Evolutionary conservation across 2,329 filamentous ascomycete species (phyloP).

Genomic region (Chaetomium strumarium): DNA sequence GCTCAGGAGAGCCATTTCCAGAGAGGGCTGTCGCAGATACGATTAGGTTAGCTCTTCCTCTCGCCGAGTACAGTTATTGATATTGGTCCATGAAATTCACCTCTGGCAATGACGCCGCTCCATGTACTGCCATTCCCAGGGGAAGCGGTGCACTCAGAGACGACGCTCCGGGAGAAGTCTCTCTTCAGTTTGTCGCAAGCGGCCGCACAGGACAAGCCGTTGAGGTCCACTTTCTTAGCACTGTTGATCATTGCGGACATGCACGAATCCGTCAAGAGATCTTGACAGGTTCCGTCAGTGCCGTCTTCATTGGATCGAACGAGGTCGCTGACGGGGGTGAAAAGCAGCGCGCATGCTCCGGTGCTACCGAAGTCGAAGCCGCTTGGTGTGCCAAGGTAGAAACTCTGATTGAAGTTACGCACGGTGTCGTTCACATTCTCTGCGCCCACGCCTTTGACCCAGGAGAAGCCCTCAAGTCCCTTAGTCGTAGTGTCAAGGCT

Average conservation of each 20-base stretch:
- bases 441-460: constrained; percentile 4
- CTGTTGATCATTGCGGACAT: neutral
- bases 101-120: neutral
- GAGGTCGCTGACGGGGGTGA: constrained; percentile 2
- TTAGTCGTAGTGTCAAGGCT: neutral
- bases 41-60: no score
- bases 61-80: no score
- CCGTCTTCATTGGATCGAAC: constrained; percentile 4
- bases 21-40: neutral
- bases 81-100: neutral
- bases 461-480: neutral
- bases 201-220: neutral
- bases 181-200: constrained; percentile 9
- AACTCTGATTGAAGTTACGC: constrained; percentile 2
- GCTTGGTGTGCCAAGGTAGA: constrained; percentile 8
- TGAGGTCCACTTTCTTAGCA: constrained; percentile 4
- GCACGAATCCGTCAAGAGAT: constrained; percentile 4
- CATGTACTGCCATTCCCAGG: constrained; percentile 1
- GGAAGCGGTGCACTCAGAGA: neutral
- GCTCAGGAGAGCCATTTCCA: neutral
- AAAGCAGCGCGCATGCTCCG: constrained; percentile 11
- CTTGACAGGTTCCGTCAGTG: constrained; percentile 3
- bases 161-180: constrained; percentile 6
- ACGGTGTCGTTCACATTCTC: neutral
- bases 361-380: neutral